These are phyloP conservation scores for Przewalskia tangutica DNA, from an alignment of 257 asterid genomes.

Conservation along the genomic window DNA sequence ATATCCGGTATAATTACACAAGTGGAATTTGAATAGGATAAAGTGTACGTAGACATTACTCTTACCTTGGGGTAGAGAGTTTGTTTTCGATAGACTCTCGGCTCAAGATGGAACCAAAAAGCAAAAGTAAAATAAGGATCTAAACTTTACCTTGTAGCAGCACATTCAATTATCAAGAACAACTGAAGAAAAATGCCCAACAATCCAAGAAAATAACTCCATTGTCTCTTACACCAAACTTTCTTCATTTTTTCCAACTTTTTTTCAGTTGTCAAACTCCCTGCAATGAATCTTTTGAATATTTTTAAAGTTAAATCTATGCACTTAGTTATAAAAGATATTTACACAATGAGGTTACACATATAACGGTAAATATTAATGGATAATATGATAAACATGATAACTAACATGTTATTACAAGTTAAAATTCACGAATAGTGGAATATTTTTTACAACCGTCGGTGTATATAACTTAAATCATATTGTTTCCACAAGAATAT, in stretches of 20 bases:
- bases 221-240: slow-evolving; percentile 1
- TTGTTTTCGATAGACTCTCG: no score
- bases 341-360: neutral
- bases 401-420: neutral
- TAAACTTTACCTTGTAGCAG: neutral
- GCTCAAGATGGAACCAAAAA: neutral
- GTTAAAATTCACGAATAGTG: neutral
- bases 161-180: slow-evolving; percentile 7
- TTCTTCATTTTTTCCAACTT: neutral
- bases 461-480: neutral
- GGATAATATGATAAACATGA: neutral
- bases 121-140: neutral
- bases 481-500: neutral
- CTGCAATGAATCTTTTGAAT: neutral
- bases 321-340: neutral
- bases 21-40: no score
- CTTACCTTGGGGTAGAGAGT: no score
- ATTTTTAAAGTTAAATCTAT: neutral
- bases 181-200: slow-evolving; percentile 7
- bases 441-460: neutral
- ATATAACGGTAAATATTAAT: no score
- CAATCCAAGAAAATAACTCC: neutral
- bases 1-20: no score
- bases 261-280: neutral
- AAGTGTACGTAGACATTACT: no score